A percentile compares a stretch with the other conserved stretches of the same genome.
Evolutionary conservation across 768 basidiomycete species (phyloP).

Genomic region (Asterophora parasitica): DNA sequence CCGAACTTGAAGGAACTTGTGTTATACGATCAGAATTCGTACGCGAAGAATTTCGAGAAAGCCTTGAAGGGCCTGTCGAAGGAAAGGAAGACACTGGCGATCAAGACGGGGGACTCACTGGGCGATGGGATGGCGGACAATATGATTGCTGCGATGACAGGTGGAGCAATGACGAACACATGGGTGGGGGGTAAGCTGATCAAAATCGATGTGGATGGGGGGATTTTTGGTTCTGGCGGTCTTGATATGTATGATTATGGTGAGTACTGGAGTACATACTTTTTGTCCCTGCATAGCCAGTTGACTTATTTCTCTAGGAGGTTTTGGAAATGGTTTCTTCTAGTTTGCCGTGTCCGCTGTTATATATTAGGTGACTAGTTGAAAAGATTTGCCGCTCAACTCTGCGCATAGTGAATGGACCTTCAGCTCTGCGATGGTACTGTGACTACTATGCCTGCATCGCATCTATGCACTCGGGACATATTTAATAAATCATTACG

Average conservation of each 20-base stretch:
- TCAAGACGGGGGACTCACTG: not conserved
- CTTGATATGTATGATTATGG: not conserved
- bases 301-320: too few relatives aligned
- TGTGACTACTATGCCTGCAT: too few relatives aligned
- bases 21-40: not conserved
- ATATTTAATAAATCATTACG: too few relatives aligned
- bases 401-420: too few relatives aligned
- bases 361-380: too few relatives aligned
- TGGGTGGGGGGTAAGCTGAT: not conserved
- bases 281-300: too few relatives aligned
- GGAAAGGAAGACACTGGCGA: not conserved
- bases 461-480: too few relatives aligned
- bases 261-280: not conserved
- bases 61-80: not conserved
- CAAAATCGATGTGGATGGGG: not conserved
- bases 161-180: not conserved
- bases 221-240: not conserved
- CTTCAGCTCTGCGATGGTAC: too few relatives aligned
- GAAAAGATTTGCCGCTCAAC: too few relatives aligned
- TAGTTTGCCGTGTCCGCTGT: too few relatives aligned
- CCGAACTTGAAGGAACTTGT: constrained; percentile 1
- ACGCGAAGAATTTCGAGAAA: not conserved
- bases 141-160: not conserved
- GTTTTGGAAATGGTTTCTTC: too few relatives aligned
- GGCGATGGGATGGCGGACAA: not conserved